Percentiles rank a stretch among this genome's conserved stretches.
These are phyloP conservation scores for Pyrenophora seminiperda DNA, from an alignment of 2,329 filamentous ascomycete genomes.

Conservation along the genomic window DNA sequence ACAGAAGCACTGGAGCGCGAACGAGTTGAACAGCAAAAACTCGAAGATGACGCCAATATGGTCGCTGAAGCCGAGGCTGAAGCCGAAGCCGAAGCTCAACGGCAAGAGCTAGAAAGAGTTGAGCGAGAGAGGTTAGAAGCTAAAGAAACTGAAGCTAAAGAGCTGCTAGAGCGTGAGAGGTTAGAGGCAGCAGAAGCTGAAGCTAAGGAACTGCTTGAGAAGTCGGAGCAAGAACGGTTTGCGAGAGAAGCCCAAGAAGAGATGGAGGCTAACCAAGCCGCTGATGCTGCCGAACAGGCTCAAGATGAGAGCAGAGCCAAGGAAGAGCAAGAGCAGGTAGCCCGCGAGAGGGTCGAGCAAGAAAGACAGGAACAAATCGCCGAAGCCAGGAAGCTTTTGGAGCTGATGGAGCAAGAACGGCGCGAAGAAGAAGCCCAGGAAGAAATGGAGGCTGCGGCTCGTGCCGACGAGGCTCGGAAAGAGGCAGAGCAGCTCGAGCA, in stretches of 20 bases:
- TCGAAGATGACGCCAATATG: background rate
- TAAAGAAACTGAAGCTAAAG: slow-evolving; percentile 5
- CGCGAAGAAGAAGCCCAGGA: slow-evolving; percentile 6
- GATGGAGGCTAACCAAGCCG: slow-evolving; percentile 1
- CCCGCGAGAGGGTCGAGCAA: slow-evolving; percentile 12
- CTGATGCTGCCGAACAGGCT: slow-evolving; percentile 3
- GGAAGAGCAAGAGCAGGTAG: slow-evolving; percentile 1
- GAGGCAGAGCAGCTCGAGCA: slow-evolving; percentile 11
- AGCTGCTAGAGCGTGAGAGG: background rate
- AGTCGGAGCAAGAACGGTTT: background rate
- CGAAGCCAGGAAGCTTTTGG: slow-evolving; percentile 13
- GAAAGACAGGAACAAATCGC: slow-evolving; percentile 13
- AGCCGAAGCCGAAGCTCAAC: slow-evolving; percentile 2
- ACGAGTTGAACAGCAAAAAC: slow-evolving; percentile 1
- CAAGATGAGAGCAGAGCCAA: background rate
- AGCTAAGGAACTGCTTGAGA: slow-evolving; percentile 2
- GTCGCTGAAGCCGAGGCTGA: background rate
- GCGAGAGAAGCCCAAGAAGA: slow-evolving; percentile 5
- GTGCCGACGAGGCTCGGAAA: slow-evolving; percentile 10
- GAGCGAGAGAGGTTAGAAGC: slow-evolving; percentile 8
- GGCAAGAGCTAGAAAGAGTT: slow-evolving; percentile 7
- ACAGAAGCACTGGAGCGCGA: background rate
- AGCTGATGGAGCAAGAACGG: slow-evolving; percentile 12
- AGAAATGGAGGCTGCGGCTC: slow-evolving; percentile 8
- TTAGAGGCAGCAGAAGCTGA: slow-evolving; percentile 6